Evolutionary conservation across 768 basidiomycete genomes (phyloP), one percentile per base, ranked within the genome.

Genomic region (Roridomyces roridus): DNA sequence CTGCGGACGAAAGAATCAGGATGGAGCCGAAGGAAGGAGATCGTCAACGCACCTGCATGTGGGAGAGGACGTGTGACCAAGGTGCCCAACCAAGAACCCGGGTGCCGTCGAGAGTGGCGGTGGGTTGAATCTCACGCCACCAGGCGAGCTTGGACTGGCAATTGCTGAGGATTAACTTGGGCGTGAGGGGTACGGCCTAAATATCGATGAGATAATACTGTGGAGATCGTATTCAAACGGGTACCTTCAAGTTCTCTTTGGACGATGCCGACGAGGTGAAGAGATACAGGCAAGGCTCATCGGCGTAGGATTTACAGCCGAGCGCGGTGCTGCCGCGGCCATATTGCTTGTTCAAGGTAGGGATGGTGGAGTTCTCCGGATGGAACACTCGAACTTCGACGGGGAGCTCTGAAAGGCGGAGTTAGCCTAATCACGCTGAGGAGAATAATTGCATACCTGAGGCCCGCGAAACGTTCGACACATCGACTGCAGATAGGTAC

Each of bases 61-160:
- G 37, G 9, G 56, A 52, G 24, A 62, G 24, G 12, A 62, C 57
- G 46, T 62, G 61, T 15, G 56, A 58, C 61, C 57, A 62, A 1
- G 61, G 61, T 3, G 61, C 56, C 61, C 61, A 62, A 8, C 61
- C 61, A 10, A 62, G 48, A 14, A 62, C 57, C 12, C 61, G 61
- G 46, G 36, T 48, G 12, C 46, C 48, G 24, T 56, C 50, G 35
- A 51, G 9, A 35, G 36, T 24, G 26, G 25, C 41, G 17, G 21
- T 15, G 6, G 49, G 49, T 5, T 31, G 49, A 34, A 36, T 48
- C 12, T 34, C 48, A 35, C 36, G 55, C 59, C 59, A 60, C 53
- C 53, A 60, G 5, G 48, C 59, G 28, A 60, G 55, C 36, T 60
- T 60, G 6, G 59, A 46, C 29, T 24, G 34, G 39, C 59, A 60